A percentile compares a stretch with the other conserved stretches of the same genome.
Evolutionary conservation across 2,329 filamentous ascomycete genomes (phyloP).

Genomic region (Sporothrix dimorphospora): DNA sequence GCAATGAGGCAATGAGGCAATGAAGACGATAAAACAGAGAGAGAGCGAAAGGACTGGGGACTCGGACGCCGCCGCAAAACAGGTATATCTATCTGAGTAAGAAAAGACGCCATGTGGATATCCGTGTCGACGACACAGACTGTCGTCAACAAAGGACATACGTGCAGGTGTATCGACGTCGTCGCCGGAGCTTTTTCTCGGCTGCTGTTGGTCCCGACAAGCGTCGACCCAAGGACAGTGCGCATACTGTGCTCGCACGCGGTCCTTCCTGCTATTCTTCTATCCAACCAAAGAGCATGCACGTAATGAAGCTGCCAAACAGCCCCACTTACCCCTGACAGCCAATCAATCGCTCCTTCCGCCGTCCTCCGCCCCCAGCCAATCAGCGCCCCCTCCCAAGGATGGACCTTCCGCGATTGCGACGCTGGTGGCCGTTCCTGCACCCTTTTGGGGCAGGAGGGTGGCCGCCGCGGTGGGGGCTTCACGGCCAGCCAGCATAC

Average conservation of each 20-base stretch:
- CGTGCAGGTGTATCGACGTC: background rate
- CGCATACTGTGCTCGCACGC: background rate
- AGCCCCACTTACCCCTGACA: conserved; percentile 2
- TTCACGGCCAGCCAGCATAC: conserved; percentile 5
- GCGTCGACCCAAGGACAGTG: conserved; percentile 1
- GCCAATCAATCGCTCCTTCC: conserved; percentile 16
- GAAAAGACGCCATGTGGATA: conserved; percentile 7
- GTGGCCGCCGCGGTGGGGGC: background rate
- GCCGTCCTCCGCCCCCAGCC: background rate
- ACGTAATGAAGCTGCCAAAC: background rate
- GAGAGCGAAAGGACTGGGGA: too few species aligned
- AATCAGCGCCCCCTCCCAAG: background rate
- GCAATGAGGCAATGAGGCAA: background rate
- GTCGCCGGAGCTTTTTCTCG: background rate
- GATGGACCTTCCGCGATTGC: conserved; percentile 3
- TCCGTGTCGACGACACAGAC: background rate
- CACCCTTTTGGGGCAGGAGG: background rate
- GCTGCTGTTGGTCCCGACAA: background rate
- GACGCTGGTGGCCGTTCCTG: background rate
- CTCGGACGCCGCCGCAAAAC: background rate
- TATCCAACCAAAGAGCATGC: background rate
- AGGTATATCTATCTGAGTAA: conserved; percentile 1
- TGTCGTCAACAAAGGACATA: conserved; percentile 5
- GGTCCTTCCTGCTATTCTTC: background rate
- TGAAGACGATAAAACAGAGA: background rate